A percentile compares a stretch with the other conserved stretches of the same genome.
phyloP scores from a whole-genome alignment of 2,329 filamentous ascomycete species.

The Lomentospora prolificans region DNA sequence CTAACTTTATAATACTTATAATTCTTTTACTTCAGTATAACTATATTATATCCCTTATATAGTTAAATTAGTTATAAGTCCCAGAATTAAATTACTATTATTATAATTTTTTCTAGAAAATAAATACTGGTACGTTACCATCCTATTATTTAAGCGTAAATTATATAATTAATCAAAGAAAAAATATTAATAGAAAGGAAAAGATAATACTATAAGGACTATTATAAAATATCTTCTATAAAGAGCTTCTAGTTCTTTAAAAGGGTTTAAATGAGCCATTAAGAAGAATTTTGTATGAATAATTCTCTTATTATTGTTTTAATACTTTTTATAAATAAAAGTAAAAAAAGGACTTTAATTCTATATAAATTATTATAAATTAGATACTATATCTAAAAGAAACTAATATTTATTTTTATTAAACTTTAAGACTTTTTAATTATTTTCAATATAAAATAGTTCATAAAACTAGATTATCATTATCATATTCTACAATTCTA shows the following conservation, averaged over 20 bases:
- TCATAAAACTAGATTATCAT: neutral
- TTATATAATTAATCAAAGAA: neutral
- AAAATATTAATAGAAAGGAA: neutral
- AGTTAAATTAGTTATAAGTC: neutral
- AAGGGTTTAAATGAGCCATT: no score
- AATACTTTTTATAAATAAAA: neutral
- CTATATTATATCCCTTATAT: no score
- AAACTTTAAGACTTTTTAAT: no score
- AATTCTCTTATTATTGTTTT: neutral
- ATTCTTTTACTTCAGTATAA: no score
- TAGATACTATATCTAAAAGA: neutral
- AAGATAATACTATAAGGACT: neutral
- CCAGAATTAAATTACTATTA: neutral
- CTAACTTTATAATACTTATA: no score
- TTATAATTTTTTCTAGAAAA: neutral
- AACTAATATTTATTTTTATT: neutral
- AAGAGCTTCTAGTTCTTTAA: no score
- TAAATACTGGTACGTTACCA: neutral
- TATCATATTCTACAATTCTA: no score
- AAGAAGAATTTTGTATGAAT: neutral
- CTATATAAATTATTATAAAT: neutral
- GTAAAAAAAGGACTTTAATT: neutral
- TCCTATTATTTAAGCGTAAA: neutral
- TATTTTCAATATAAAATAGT: constrained; percentile 4
- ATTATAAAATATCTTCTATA: neutral